phyloP scores from a whole-genome alignment of 139 green algal species.

The Picochlorum costavermella region DNA sequence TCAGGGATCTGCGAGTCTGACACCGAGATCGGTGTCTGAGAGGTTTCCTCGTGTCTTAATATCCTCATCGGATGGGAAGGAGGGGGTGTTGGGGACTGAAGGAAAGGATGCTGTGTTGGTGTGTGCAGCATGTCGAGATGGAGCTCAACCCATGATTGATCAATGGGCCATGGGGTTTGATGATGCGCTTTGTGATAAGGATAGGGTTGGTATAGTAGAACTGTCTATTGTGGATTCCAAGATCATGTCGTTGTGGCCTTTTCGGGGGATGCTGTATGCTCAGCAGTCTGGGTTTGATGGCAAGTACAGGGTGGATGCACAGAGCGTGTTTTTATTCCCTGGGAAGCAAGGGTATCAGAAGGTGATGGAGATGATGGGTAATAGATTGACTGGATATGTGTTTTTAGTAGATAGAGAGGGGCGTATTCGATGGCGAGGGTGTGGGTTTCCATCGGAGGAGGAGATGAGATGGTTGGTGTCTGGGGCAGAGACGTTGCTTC shows the following conservation, averaged over 20 bases:
- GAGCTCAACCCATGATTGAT: conserved; percentile 37
- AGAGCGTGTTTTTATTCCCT: conserved; percentile 29
- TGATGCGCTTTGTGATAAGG: neutral
- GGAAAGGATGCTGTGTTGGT: conserved; percentile 10
- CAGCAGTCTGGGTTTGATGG: neutral
- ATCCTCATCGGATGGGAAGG: neutral
- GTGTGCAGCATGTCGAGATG: conserved; percentile 38
- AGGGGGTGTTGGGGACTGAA: neutral
- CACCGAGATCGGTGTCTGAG: neutral
- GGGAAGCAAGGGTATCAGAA: conserved; percentile 13
- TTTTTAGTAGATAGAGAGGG: conserved; percentile 20
- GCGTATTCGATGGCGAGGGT: conserved; percentile 20
- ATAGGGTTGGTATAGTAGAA: conserved; percentile 7
- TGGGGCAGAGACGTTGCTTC: conserved; percentile 12
- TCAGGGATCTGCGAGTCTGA: conserved; percentile 12
- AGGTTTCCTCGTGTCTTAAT: conserved; percentile 18
- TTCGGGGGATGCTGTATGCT: conserved; percentile 30
- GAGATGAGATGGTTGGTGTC: conserved; percentile 16
- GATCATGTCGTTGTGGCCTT: conserved; percentile 42
- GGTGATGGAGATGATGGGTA: conserved; percentile 28
- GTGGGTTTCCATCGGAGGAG: conserved; percentile 9
- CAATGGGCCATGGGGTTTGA: conserved; percentile 23
- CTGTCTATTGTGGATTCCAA: conserved; percentile 36
- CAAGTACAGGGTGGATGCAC: conserved; percentile 13
- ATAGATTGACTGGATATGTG: conserved; percentile 38